Evolutionary conservation across 2,329 filamentous ascomycete species (phyloP).

Genomic region (Purpureocillium lavendulum): DNA sequence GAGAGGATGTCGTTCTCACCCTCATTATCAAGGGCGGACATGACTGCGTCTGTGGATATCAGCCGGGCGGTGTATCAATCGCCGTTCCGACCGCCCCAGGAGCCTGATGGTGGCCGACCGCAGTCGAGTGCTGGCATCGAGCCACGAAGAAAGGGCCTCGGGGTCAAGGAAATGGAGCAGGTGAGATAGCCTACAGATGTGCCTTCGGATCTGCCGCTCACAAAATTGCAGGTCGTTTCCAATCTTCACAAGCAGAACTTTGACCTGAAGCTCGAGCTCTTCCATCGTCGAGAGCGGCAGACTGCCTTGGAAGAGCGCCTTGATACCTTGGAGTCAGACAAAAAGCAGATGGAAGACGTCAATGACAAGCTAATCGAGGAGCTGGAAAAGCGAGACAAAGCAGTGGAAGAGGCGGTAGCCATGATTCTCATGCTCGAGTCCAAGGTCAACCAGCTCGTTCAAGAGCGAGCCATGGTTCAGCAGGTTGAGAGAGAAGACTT

Average conservation of each 20-base stretch:
- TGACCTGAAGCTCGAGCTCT: slow-evolving; percentile 65
- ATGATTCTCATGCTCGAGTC: slow-evolving; percentile 61
- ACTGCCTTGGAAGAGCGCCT: slow-evolving; percentile 48
- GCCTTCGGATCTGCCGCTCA: slow-evolving; percentile 3
- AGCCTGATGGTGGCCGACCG: slow-evolving; percentile 28
- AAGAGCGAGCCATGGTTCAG: slow-evolving; percentile 45
- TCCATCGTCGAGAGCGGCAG: slow-evolving; percentile 59
- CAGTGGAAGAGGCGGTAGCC: slow-evolving; percentile 60
- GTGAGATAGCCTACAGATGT: slow-evolving; percentile 25
- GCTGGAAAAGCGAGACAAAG: slow-evolving; percentile 60
- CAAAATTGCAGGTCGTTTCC: slow-evolving; percentile 45
- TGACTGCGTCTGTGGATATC: slow-evolving; percentile 29
- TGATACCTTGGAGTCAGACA: slow-evolving; percentile 45
- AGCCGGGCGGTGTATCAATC: slow-evolving; percentile 27
- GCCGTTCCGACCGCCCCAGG: slow-evolving; percentile 23
- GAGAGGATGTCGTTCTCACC: slow-evolving; percentile 27
- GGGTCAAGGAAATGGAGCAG: slow-evolving; percentile 61
- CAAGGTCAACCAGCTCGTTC: slow-evolving; percentile 42
- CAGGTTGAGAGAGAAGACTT: slow-evolving; percentile 36
- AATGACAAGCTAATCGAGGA: slow-evolving; percentile 52
- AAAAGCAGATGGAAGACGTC: slow-evolving; percentile 45
- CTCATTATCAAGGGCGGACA: slow-evolving; percentile 26
- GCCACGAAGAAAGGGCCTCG: slow-evolving; percentile 44
- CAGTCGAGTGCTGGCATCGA: slow-evolving; percentile 33
- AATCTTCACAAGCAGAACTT: slow-evolving; percentile 69